These are phyloP conservation scores for Trichoderma arundinaceum DNA, from an alignment of 2,329 filamentous ascomycete genomes.

Conservation along the genomic window DNA sequence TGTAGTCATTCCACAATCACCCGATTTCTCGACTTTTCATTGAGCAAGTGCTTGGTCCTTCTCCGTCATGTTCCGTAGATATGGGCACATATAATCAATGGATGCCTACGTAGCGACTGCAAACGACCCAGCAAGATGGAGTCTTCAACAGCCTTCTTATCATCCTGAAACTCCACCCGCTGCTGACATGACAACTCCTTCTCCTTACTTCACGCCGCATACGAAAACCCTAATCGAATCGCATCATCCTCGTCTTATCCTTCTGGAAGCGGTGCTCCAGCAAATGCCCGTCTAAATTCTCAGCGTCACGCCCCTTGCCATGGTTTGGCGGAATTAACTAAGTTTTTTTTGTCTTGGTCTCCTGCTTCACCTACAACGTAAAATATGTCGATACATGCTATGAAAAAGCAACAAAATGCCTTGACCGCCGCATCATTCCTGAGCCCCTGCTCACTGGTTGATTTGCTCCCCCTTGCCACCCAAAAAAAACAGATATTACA, in stretches of 20 bases:
- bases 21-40: conserved; percentile 1
- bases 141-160: background rate
- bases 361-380: conserved; percentile 17
- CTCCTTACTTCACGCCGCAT: background rate
- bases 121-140: background rate
- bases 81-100: conserved; percentile 25
- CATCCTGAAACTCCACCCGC: conserved; percentile 12
- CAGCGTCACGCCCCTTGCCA: background rate
- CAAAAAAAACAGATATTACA: conserved; percentile 40
- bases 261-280: background rate
- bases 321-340: conserved; percentile 13
- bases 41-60: background rate
- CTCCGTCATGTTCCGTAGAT: conserved; percentile 20
- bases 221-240: conserved; percentile 10
- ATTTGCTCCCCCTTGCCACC: conserved; percentile 32
- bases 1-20: conserved; percentile 19
- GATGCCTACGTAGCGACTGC: background rate
- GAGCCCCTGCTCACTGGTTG: conserved; percentile 32
- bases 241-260: background rate
- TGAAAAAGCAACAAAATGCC: conserved; percentile 28
- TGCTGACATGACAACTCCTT: conserved; percentile 16
- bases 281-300: background rate
- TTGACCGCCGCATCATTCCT: conserved; percentile 18
- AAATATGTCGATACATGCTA: conserved; percentile 25
- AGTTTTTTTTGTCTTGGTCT: background rate